Evolutionary conservation across 108 stramenopile genomes (phyloP).

Genomic region (Poteriospumella lacustris): DNA sequence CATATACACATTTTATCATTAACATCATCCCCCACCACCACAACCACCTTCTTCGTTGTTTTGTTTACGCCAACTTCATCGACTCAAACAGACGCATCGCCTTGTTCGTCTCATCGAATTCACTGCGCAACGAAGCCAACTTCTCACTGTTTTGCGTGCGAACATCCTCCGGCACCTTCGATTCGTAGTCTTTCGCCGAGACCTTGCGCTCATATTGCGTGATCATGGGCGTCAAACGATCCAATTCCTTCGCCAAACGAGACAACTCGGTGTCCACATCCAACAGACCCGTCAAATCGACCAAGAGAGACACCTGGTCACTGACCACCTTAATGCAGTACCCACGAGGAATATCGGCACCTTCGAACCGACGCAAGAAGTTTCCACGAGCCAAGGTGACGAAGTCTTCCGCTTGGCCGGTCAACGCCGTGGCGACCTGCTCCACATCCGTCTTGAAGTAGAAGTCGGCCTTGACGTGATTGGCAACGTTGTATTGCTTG

Average conservation of each 20-base stretch:
- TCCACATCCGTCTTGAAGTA: conserved; percentile 38
- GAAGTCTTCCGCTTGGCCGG: conserved; percentile 45
- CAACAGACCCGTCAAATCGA: conserved; percentile 90
- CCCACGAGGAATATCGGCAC: conserved; percentile 58
- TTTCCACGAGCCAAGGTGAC: conserved; percentile 47
- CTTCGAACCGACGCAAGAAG: conserved; percentile 62
- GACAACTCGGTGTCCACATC: conserved; percentile 83
- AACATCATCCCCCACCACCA: too few relatives aligned
- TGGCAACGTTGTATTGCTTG: conserved; percentile 69
- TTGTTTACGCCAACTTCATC: too few relatives aligned
- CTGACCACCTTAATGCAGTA: conserved; percentile 74
- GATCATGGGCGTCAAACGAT: conserved; percentile 45
- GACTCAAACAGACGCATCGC: conserved; percentile 35
- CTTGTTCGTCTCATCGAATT: conserved; percentile 39
- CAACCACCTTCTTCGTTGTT: too few relatives aligned
- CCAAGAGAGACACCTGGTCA: conserved; percentile 71
- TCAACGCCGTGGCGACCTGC: conserved; percentile 33
- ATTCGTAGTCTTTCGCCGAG: conserved; percentile 4
- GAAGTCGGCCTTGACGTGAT: conserved; percentile 50
- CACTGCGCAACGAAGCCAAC: conserved; percentile 32
- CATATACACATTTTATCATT: too few relatives aligned
- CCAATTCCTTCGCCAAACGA: conserved; percentile 60
- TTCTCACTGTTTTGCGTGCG: conserved; percentile 39
- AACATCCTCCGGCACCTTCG: conserved; percentile 37
- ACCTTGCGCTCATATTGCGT: not conserved